phyloP scores from a whole-genome alignment of 2,329 filamentous ascomycete genomes.

The Fusarium sororula region DNA sequence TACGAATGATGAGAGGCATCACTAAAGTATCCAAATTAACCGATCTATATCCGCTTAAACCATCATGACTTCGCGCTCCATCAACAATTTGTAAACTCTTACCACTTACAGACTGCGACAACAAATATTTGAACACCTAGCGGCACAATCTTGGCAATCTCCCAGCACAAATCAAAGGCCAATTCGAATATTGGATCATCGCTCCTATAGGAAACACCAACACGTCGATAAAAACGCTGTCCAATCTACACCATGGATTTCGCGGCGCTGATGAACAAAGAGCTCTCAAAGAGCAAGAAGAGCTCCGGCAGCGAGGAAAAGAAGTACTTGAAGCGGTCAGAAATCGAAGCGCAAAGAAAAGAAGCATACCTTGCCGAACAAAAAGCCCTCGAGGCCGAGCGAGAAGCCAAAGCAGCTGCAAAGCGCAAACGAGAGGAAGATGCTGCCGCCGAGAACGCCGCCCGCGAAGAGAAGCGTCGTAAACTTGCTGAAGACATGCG shows the following conservation, averaged over 20 bases:
- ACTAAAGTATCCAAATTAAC: slow-evolving; percentile 20
- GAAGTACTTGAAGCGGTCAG: slow-evolving; percentile 87
- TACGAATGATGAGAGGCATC: slow-evolving; percentile 4
- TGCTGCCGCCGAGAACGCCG: slow-evolving; percentile 72
- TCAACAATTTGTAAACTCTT: background rate
- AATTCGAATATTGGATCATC: background rate
- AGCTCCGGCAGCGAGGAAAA: slow-evolving; percentile 57
- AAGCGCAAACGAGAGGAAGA: slow-evolving; percentile 94
- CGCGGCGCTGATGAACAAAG: slow-evolving; percentile 89
- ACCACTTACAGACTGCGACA: slow-evolving; percentile 21
- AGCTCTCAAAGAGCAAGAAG: slow-evolving; percentile 84
- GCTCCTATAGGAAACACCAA: background rate
- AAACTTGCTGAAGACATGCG: slow-evolving; percentile 83
- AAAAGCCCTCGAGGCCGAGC: slow-evolving; percentile 74
- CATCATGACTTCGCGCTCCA: slow-evolving; percentile 20
- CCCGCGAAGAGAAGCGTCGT: slow-evolving; percentile 83
- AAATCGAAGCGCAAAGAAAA: slow-evolving; percentile 83
- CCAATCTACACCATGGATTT: slow-evolving; percentile 80
- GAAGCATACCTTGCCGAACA: slow-evolving; percentile 86
- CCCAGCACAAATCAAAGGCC: background rate
- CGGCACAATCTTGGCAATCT: background rate
- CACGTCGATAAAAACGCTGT: background rate
- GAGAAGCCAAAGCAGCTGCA: slow-evolving; percentile 72
- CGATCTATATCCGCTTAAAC: slow-evolving; percentile 38
- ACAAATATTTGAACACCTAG: background rate